A percentile compares a stretch with the other conserved stretches of the same genome.
These are phyloP conservation scores for Nemophila menziesii DNA, from an alignment of 257 asterid genomes.

Conservation along the genomic window DNA sequence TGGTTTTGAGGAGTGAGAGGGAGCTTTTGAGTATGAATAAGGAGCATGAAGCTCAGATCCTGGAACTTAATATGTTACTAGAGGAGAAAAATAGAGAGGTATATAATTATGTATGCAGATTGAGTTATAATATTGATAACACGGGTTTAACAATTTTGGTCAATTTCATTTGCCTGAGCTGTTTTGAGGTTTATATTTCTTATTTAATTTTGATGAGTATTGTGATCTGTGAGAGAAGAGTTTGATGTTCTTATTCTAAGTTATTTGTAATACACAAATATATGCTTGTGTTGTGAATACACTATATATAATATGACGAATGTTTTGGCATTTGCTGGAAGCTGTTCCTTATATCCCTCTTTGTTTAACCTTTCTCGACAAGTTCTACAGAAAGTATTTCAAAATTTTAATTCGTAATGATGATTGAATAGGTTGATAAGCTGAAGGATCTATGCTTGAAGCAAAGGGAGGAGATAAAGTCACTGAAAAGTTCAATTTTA, in stretches of 20 bases:
- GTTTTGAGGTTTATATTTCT: too few relatives aligned
- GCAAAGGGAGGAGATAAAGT: constrained; percentile 94
- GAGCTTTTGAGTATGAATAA: constrained; percentile 59
- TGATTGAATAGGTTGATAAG: constrained; percentile 68
- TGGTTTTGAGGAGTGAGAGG: constrained; percentile 94
- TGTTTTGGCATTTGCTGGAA: too few relatives aligned
- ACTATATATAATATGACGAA: too few relatives aligned
- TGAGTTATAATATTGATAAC: not conserved
- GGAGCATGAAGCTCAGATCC: constrained; percentile 54
- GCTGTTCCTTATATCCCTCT: too few relatives aligned
- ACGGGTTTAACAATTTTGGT: not conserved
- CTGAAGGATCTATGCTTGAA: constrained; percentile 87
- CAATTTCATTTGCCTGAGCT: too few relatives aligned
- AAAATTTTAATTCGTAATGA: not conserved
- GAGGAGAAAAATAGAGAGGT: constrained; percentile 74
- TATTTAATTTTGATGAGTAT: too few relatives aligned
- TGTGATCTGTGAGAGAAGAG: too few relatives aligned
- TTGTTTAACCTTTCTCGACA: too few relatives aligned
- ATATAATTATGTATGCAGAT: not conserved
- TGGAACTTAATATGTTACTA: constrained; percentile 48
- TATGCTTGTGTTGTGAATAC: too few relatives aligned
- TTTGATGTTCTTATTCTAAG: too few relatives aligned
- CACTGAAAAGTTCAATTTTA: constrained; percentile 54
- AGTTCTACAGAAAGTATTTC: too few relatives aligned
- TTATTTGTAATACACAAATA: too few relatives aligned